These are phyloP conservation scores for Pythium phragmitis DNA, from an alignment of 352 stramenopile genomes.

Conservation along the genomic window DNA sequence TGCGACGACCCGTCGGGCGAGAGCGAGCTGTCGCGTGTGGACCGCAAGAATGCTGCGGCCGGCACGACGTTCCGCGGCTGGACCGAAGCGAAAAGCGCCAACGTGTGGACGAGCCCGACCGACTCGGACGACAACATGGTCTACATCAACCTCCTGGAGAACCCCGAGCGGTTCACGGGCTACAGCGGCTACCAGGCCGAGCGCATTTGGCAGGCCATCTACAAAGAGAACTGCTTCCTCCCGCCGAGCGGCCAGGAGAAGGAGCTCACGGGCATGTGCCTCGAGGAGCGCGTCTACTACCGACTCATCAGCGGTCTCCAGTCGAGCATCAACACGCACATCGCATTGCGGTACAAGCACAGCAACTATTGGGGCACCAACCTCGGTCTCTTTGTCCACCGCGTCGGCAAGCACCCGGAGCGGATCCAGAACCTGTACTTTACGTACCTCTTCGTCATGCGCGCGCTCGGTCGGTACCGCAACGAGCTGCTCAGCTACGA, in stretches of 20 bases:
- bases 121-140: constrained; percentile 65
- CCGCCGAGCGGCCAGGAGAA: constrained; percentile 48
- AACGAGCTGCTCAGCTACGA: constrained; percentile 93
- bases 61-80: constrained; percentile 60
- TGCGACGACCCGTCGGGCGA: constrained; percentile 63
- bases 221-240: constrained; percentile 97
- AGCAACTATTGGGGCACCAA: constrained; percentile 71
- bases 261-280: constrained; percentile 73
- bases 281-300: constrained; percentile 97
- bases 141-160: constrained; percentile 96
- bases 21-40: constrained; percentile 69
- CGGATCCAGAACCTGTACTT: constrained; percentile 98
- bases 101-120: constrained; percentile 62
- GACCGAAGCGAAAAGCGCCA: constrained; percentile 53
- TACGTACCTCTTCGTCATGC: constrained; percentile 96
- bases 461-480: constrained; percentile 92
- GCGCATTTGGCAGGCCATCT: constrained; percentile 97
- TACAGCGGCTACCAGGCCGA: constrained; percentile 92
- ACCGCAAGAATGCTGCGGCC: constrained; percentile 69
- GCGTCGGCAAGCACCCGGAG: constrained; percentile 92
- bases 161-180: constrained; percentile 98
- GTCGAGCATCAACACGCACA: constrained; percentile 95
- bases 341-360: constrained; percentile 85
- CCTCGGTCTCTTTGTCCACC: constrained; percentile 78
- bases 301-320: constrained; percentile 95